phyloP scores from a whole-genome alignment of 192 early-diverging fungal species.

The Rhizophagus sp. region DNA sequence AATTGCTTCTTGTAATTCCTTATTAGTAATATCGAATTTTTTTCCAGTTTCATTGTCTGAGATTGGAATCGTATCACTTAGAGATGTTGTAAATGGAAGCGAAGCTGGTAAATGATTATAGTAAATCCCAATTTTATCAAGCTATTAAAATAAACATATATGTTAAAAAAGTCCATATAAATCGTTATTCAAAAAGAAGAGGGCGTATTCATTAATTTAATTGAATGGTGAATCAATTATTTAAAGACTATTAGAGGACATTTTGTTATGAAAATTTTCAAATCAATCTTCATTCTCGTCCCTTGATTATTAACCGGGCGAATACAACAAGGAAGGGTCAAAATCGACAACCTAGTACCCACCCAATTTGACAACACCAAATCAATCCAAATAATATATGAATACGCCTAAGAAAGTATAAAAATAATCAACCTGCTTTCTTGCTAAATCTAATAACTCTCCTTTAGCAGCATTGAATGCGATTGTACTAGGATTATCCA shows the following conservation, averaged over 20 bases:
- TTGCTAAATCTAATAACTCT: slow-evolving; percentile 71
- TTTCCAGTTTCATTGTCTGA: slow-evolving; percentile 34
- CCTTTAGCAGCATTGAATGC: slow-evolving; percentile 75
- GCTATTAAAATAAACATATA: slow-evolving; percentile 42
- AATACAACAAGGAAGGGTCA: too few species aligned
- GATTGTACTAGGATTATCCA: slow-evolving; percentile 44
- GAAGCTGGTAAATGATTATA: slow-evolving; percentile 55
- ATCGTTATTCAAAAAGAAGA: too few species aligned
- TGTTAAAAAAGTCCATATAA: background rate
- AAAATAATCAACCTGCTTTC: slow-evolving; percentile 64
- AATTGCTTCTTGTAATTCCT: slow-evolving; percentile 63
- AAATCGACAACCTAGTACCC: too few species aligned
- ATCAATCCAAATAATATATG: background rate
- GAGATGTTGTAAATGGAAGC: slow-evolving; percentile 54
- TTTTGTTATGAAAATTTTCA: too few species aligned
- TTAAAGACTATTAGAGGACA: too few species aligned
- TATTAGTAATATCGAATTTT: slow-evolving; percentile 59
- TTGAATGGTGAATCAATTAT: background rate
- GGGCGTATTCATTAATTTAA: background rate
- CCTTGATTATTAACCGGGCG: too few species aligned
- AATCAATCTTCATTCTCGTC: too few species aligned
- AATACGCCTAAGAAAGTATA: background rate
- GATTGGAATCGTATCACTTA: slow-evolving; percentile 39
- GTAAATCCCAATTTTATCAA: slow-evolving; percentile 72
- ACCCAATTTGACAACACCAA: background rate